Evolutionary conservation across 352 stramenopile genomes (phyloP).

Genomic region (Phytophthora europaea): DNA sequence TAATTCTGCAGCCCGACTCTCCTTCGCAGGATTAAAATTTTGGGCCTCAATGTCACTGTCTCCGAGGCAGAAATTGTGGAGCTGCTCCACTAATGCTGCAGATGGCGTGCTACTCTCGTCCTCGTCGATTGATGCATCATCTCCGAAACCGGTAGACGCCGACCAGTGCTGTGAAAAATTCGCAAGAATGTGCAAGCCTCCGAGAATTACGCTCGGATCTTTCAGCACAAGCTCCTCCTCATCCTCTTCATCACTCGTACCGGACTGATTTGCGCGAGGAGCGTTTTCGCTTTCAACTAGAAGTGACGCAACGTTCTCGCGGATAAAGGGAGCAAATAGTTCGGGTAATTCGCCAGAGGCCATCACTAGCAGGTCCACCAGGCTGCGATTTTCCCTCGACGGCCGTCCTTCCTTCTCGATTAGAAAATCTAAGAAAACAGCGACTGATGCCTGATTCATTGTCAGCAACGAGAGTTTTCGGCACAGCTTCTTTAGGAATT

Average conservation of each 20-base stretch:
- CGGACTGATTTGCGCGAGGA: slow-evolving; percentile 13
- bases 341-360: slow-evolving; percentile 58
- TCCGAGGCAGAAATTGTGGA: slow-evolving; percentile 66
- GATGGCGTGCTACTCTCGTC: slow-evolving; percentile 43
- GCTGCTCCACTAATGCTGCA: slow-evolving; percentile 42
- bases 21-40: slow-evolving; percentile 36
- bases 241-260: slow-evolving; percentile 38
- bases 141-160: slow-evolving; percentile 15
- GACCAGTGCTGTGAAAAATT: slow-evolving; percentile 68
- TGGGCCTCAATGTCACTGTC: slow-evolving; percentile 32
- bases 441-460: slow-evolving; percentile 57
- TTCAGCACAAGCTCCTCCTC: slow-evolving; percentile 45
- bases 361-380: slow-evolving; percentile 69
- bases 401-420: slow-evolving; percentile 31
- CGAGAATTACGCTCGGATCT: slow-evolving; percentile 62
- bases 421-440: slow-evolving; percentile 56
- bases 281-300: slow-evolving; percentile 37
- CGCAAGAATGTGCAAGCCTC: slow-evolving; percentile 57
- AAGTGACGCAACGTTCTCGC: slow-evolving; percentile 58
- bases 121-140: slow-evolving; percentile 28
- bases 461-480: slow-evolving; percentile 81
- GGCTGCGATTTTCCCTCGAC: slow-evolving; percentile 57
- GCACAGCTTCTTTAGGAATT: slow-evolving; percentile 88
- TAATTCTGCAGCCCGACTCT: slow-evolving; percentile 62
- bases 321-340: slow-evolving; percentile 65